Base-by-base conservation (phyloP, 345 rosid species). In the Schrenkiella parvula region DNA sequence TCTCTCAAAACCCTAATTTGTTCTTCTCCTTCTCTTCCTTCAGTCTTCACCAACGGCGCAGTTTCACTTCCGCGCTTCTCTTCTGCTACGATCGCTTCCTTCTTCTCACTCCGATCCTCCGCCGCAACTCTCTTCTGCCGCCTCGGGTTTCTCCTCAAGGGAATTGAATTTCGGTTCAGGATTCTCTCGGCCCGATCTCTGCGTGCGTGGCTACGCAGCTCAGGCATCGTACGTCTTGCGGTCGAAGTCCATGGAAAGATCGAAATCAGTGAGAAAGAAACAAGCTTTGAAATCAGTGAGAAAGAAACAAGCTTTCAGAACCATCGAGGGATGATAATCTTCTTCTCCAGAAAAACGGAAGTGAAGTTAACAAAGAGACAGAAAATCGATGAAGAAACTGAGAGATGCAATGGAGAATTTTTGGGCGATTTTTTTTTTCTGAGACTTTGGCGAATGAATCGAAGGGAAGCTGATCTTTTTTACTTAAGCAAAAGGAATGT, bases 161-260 rank as follows among this genome's bases (percentile, higher is more conserved):
- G 66, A 71, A 73, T 79, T 42, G 79, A 69, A 47, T 67, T 74
- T 32, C 50, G 76, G 54, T 73, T 77, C 50, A 61, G 77, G 42
- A 75, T 68, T 18, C 39, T 5, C 5, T 63, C 12, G 4, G 72
- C 69, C 72, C 78, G 81, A 72, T 79, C 77, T 77, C 81, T 73
- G 81, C 80, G 79, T 60, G 80, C 70, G 51, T 70, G 69, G 79
- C 75, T 69, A 74, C 83, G 79, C 85, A 86, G 86, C 71, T 81
- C 81, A 82, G 82, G 88, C 86, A 83, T 83, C 60, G 42, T 73
- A 73, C 55, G 69, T 51, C 34, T 63, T 71, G 66, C 82, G 75
- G 78, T 82, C 35, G 41, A 37, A 10, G 50, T 64, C 75, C 75
- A 70, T 76, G 60, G 71, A 61, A 69, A 14, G 25, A 54, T 68